Conservation (phyloP, 1,284 basidiomycete genomes). For the Apiotrichum siamense region DNA sequence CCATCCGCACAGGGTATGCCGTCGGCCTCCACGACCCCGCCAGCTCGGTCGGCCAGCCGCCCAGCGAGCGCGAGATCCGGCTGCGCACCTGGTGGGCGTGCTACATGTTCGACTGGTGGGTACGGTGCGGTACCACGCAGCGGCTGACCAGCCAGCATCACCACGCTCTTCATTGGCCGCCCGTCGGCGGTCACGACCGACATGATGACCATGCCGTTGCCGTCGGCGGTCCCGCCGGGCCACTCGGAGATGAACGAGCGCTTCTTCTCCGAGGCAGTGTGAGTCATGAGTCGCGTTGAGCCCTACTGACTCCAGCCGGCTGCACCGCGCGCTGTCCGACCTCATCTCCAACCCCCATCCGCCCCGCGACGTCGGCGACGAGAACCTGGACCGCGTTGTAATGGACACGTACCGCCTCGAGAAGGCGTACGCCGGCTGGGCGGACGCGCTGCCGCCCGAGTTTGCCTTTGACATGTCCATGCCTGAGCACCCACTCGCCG, state of each 20-base stretch:
- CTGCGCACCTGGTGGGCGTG: slow-evolving; percentile 19
- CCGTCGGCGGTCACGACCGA: slow-evolving; percentile 9
- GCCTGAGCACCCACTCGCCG: neutral
- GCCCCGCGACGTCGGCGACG: neutral
- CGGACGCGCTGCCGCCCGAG: slow-evolving; percentile 1
- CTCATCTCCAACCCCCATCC: slow-evolving; percentile 11
- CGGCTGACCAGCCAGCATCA: too few relatives aligned
- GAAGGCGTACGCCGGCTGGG: slow-evolving; percentile 17
- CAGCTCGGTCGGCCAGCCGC: neutral
- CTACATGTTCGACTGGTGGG: slow-evolving; percentile 18
- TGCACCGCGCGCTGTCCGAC: slow-evolving; percentile 13
- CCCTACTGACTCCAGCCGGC: too few relatives aligned
- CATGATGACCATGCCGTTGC: slow-evolving; percentile 3
- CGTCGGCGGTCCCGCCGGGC: slow-evolving; percentile 6
- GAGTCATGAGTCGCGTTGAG: too few relatives aligned
- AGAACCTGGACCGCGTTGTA: slow-evolving; percentile 2
- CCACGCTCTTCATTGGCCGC: slow-evolving; percentile 15
- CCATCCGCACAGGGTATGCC: slow-evolving; percentile 16
- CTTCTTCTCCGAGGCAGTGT: slow-evolving; percentile 13
- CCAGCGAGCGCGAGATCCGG: slow-evolving; percentile 13
- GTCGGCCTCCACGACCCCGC: slow-evolving; percentile 17
- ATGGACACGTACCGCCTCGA: slow-evolving; percentile 10
- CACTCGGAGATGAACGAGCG: neutral
- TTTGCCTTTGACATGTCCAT: neutral
- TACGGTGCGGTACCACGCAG: too few relatives aligned